A percentile compares a stretch with the other conserved stretches of the same genome.
Conservation (phyloP, 2,329 filamentous ascomycete species). For the Orbilia ellipsospora region DNA sequence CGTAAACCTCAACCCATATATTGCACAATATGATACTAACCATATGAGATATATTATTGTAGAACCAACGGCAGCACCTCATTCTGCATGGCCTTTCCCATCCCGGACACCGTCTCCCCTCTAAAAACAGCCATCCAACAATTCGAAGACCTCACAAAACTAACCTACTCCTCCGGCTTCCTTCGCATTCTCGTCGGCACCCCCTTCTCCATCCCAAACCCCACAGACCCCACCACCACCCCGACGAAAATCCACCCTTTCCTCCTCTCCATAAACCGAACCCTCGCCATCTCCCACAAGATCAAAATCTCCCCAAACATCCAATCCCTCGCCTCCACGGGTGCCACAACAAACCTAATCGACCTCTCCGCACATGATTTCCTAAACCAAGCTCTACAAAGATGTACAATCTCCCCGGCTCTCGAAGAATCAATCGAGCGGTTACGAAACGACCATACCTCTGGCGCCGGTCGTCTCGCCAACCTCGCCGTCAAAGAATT, state of each 20-base stretch:
- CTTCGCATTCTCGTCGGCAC: slow-evolving; percentile 43
- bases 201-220: slow-evolving; percentile 43
- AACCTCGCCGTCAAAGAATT: slow-evolving; percentile 52
- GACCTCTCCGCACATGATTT: slow-evolving; percentile 45
- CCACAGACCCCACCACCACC: background rate
- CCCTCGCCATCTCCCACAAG: slow-evolving; percentile 39
- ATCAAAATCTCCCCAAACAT: slow-evolving; percentile 50
- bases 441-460: slow-evolving; percentile 41
- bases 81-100: slow-evolving; percentile 54
- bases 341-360: slow-evolving; percentile 37
- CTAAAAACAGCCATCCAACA: slow-evolving; percentile 53
- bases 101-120: slow-evolving; percentile 48
- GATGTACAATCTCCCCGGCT: slow-evolving; percentile 47
- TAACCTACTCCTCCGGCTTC: slow-evolving; percentile 52
- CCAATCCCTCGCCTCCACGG: slow-evolving; percentile 39
- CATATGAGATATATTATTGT: background rate
- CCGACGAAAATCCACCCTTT: slow-evolving; percentile 53
- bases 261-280: slow-evolving; percentile 45
- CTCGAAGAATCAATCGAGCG: slow-evolving; percentile 47
- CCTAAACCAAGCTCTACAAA: slow-evolving; percentile 31
- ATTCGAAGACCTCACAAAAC: slow-evolving; percentile 50
- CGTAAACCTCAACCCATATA: background rate
- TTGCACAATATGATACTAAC: slow-evolving; percentile 1
- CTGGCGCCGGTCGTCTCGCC: slow-evolving; percentile 50
- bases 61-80: slow-evolving; percentile 52